Evolutionary conservation across 441 rosid species (phyloP), one percentile per base, ranked within the genome.

Genomic region (Populus hybrid): DNA sequence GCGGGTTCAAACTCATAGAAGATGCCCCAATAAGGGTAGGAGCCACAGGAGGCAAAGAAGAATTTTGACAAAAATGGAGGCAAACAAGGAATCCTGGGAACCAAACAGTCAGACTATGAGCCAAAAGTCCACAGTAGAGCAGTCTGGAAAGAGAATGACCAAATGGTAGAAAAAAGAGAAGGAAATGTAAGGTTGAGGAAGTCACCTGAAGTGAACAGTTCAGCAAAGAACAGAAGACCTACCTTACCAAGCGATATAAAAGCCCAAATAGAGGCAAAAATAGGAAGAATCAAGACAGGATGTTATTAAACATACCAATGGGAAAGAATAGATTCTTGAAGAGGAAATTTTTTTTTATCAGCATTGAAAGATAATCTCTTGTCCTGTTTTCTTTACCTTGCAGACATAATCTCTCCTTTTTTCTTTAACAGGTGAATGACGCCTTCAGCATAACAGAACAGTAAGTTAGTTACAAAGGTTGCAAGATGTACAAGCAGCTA

Each of bases 361-460:
- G 81, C 85, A 88, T 46, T 78, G 87, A 86, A 88, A 71, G 83
- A 86, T 73, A 87, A 84, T 85, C 88, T 87, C 92, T 88, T 77
- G 84, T 72, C 38, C 75, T 81, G 78, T 74, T 73, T 78, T 74
- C 77, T 89, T 93, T 94, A 96, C 98, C 99, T 94, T 96, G 98
- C 98, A 93, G 80, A 91, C 86, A 92, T 96, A 94, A 82, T 94
- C 98, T 86, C 98, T 94, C 85, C 97, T 90, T 91, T 93, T 89
- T 84, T 95, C 97, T 88, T 88, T 93, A 89, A 89, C 81, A 54
- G 97, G 97, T 90, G 99, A 88, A 83, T 81, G 92, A 76, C 93
- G 98, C 99, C 98, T 94, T 96, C 99, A 96, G 92, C 93, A 94
- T 88, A 90, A 91, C 86, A 94, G 94, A 96, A 88, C 84, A 94